These are phyloP conservation scores for Lagenaria siceraria DNA, from an alignment of 306 rosid species.

Conservation along the genomic window DNA sequence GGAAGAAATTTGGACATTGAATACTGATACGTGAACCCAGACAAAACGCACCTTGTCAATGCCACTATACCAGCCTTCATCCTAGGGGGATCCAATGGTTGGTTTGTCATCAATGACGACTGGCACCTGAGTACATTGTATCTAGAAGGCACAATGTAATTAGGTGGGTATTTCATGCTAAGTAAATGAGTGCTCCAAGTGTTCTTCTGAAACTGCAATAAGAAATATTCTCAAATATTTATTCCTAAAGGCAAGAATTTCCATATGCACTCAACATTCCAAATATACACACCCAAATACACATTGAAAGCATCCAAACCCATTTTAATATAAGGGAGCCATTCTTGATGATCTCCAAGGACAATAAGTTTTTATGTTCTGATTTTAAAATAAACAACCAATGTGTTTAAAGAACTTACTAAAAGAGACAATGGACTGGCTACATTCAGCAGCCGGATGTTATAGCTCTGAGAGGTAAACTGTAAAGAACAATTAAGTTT, in stretches of 20 bases:
- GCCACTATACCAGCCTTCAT: slow-evolving; percentile 36
- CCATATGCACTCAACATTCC: not conserved
- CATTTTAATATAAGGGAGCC: not conserved
- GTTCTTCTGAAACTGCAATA: slow-evolving; percentile 37
- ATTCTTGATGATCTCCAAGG: not conserved
- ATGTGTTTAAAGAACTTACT: slow-evolving; percentile 22
- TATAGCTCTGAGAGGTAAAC: slow-evolving; percentile 29
- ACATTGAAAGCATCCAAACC: not conserved
- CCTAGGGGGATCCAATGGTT: slow-evolving; percentile 27
- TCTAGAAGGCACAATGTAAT: slow-evolving; percentile 31
- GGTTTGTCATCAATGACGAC: slow-evolving; percentile 37
- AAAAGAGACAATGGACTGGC: slow-evolving; percentile 26
- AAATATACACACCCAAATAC: not conserved
- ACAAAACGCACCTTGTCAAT: slow-evolving; percentile 41
- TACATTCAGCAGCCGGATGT: slow-evolving; percentile 20
- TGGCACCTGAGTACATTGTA: slow-evolving; percentile 46
- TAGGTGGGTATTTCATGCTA: slow-evolving; percentile 27
- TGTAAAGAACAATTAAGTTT: slow-evolving; percentile 24
- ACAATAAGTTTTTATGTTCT: not conserved
- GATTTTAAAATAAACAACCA: not conserved
- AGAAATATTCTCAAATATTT: slow-evolving; percentile 8
- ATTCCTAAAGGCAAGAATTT: not conserved
- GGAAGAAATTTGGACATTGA: not conserved
- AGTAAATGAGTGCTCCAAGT: slow-evolving; percentile 26
- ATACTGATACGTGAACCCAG: not conserved